Evolutionary conservation across 1,284 basidiomycete genomes (phyloP).

Genomic region (Polyporus tsugae): DNA sequence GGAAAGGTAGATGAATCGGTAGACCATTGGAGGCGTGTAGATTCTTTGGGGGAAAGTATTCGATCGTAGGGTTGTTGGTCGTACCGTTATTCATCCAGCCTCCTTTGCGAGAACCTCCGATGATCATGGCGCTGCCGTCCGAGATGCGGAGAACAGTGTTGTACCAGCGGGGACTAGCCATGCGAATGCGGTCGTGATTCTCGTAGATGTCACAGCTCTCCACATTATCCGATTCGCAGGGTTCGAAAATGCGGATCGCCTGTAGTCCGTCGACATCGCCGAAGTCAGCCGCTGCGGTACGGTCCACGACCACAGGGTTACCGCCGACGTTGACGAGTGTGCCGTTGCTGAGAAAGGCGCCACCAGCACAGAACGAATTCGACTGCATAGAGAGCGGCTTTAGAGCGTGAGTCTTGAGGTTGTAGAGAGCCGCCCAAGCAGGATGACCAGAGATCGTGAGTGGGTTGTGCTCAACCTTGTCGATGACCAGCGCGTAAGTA

Average conservation of each 20-base stretch:
- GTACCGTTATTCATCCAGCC: conserved; percentile 85
- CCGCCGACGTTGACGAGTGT: conserved; percentile 82
- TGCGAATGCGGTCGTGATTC: conserved; percentile 66
- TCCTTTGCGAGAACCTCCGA: conserved; percentile 81
- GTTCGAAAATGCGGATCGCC: conserved; percentile 75
- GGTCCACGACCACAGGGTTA: conserved; percentile 72
- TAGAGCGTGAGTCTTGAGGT: conserved; percentile 69
- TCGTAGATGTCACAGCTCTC: conserved; percentile 70
- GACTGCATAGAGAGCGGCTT: conserved; percentile 73
- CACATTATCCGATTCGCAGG: conserved; percentile 63
- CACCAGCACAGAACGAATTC: conserved; percentile 91
- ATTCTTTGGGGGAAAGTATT: conserved; percentile 82
- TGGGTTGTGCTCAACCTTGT: conserved; percentile 89
- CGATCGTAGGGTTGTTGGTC: conserved; percentile 83
- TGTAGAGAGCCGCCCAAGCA: conserved; percentile 82
- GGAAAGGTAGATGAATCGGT: conserved; percentile 68
- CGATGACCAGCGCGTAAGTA: conserved; percentile 76
- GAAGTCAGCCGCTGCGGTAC: conserved; percentile 75
- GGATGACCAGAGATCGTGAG: conserved; percentile 75
- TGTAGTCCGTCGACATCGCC: conserved; percentile 80
- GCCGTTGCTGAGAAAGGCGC: conserved; percentile 78
- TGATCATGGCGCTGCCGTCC: conserved; percentile 84
- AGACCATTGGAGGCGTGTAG: conserved; percentile 72
- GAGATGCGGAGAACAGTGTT: conserved; percentile 71
- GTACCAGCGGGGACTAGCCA: conserved; percentile 84